Conservation (phyloP, 306 rosid genomes). For the Vigna unguiculata region DNA sequence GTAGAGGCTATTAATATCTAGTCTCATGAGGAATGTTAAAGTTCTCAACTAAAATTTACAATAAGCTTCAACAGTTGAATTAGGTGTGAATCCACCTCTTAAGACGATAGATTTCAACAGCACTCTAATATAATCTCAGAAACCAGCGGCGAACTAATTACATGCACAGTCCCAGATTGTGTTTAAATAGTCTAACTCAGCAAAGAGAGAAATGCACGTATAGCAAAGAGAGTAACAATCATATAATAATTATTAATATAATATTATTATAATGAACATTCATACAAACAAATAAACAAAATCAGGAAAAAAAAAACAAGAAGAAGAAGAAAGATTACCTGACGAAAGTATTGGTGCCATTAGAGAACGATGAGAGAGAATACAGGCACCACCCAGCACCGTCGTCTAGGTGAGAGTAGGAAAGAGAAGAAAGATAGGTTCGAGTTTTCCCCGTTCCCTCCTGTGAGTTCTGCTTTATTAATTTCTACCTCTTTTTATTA, state of each 20-base stretch:
- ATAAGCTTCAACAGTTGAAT: too few species aligned
- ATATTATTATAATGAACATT: background rate
- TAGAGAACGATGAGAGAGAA: conserved; percentile 28
- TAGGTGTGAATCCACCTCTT: too few species aligned
- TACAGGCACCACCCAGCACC: background rate
- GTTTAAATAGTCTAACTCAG: background rate
- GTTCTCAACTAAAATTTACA: too few species aligned
- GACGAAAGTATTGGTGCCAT: conserved; percentile 29
- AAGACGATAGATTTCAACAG: conserved; percentile 19
- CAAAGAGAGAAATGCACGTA: background rate
- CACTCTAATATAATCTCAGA: background rate
- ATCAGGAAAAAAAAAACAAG: background rate
- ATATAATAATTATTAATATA: background rate
- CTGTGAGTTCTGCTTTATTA: background rate
- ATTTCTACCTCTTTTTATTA: too few species aligned
- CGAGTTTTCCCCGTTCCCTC: background rate
- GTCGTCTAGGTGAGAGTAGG: conserved; percentile 18
- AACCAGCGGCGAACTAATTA: background rate
- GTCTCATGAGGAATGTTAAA: too few species aligned
- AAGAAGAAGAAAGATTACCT: background rate
- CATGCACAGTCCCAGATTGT: conserved; percentile 3
- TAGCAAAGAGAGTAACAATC: too few species aligned
- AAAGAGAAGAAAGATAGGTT: background rate
- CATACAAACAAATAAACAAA: background rate
- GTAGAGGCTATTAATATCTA: too few species aligned